Base-by-base conservation (phyloP, 352 stramenopile species). In the Globisporangium abappressorium region DNA sequence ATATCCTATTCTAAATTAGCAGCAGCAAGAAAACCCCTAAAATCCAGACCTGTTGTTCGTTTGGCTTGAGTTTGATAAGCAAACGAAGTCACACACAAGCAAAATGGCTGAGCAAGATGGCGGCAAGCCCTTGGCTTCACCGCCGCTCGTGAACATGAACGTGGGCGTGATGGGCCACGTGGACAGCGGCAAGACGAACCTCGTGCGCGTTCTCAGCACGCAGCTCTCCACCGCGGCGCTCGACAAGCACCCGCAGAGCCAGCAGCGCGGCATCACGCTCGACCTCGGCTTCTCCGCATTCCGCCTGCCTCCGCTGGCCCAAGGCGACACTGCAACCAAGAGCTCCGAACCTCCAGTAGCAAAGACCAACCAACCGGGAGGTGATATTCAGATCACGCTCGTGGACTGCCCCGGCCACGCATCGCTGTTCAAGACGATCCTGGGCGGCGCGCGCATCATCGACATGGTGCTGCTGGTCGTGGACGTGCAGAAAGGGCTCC, bases 201-300 rank as follows among this genome's bases (percentile, higher is more conserved):
- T 98, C 64, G 96, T 99, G 56, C 97, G 97, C 63, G 97, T 97
- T 18, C 77, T 99, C 18, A 99, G 92, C 62, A 99, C 96, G n/a
- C 78, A 97, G 26, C 76, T 99, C 11, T 99, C 95, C 15, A 99
- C 98, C 9, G 97, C 98, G 7, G 86, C 97, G 22, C 86, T 99
- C 63, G 98, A 99, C 80, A 99, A 99, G 79, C 85, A 98, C 58
- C 97, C 98, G 57, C 94, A 99, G 88, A 98, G 87, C 49, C 87
- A 97, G 74, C 79, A 97, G 70, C 87, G 97, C 58, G 97, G 98
- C 56, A 99, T 99, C 69, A 99, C 98, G 59, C 77, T 99, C 34
- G 98, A 99, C 78, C 80, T 99, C 47, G 98, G 98, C 9, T 99
- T 99, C 85, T 99, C 92, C 33, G 89, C 95, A 51, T 99, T 99